Base-by-base conservation (phyloP, 1,284 basidiomycete species). In the Amylostereum areolatum region DNA sequence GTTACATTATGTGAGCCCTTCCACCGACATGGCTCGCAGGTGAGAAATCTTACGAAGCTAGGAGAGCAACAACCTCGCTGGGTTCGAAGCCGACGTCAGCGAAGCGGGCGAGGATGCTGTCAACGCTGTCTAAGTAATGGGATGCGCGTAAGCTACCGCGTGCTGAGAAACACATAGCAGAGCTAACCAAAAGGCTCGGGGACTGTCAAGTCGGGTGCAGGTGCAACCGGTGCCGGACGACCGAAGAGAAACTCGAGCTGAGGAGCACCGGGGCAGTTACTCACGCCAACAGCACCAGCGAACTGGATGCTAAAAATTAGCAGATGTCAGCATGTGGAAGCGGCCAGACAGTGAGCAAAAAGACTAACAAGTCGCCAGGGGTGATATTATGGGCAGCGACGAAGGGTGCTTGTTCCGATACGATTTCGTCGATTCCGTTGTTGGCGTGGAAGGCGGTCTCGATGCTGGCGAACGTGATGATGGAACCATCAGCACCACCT, bases 251-350 rank as follows among this genome's bases (percentile, higher is more conserved):
- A 70, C 28, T 65, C 47, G 10, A 73, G 62, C 6, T 62, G 62
- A 4, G 71, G 72, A 37, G 70, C 68, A 34, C 71, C 72, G 10
- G 69, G 65, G 55, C 72, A 74, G 53, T 72, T 73, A 51, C 58
- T 62, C 11, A 68, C 56, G 33, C 68, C 71, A 36, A 72, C 62
- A 18, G 70, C 68, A 42, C 66, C 67, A 24, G 70, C 70, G 47
- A 73, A 66, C 53, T 71, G 67, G 37, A 74, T 69, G 47, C 53
- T 52, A 27, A 36, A n/a, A 45, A 33, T 32, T 8, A 40, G 48
- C 24, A 33, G 51, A 40, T 32, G 37, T 32, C 11, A 12, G n/a
- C 34, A 36, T 10, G 34, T n/a, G 18, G 18, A 18, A 18, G 18
- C 18, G 18, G 18, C 18, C 18, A 18, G 18, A 18, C 18, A 18